A percentile compares a stretch with the other conserved stretches of the same genome.
phyloP scores from a whole-genome alignment of 2,329 filamentous ascomycete genomes.

The Fusarium pilosicola region DNA sequence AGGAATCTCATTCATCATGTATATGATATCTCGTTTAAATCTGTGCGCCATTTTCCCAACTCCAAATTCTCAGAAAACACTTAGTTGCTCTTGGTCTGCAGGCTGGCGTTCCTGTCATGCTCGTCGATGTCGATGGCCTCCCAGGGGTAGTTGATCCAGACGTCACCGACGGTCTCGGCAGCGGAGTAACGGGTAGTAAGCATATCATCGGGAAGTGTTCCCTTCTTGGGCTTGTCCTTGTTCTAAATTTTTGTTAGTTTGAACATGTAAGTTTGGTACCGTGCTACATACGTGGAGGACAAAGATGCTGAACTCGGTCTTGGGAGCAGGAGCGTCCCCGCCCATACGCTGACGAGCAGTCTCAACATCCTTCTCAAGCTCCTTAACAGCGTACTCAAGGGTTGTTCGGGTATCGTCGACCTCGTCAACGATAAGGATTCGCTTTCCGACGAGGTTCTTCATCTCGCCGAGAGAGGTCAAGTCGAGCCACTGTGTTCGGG shows the following conservation, averaged over 20 bases:
- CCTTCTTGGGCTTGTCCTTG: conserved; percentile 98
- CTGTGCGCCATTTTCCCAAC: conserved; percentile 34
- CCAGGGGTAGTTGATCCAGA: conserved; percentile 99
- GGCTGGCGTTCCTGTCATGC: conserved; percentile 78
- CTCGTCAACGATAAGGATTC: conserved; percentile 57
- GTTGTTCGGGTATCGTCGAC: conserved; percentile 96
- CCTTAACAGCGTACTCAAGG: conserved; percentile 90
- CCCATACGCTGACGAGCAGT: conserved; percentile 78
- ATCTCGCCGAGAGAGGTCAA: conserved; percentile 80
- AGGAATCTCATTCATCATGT: conserved; percentile 19
- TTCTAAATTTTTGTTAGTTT: conserved; percentile 65
- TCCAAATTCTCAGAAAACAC: conserved; percentile 27
- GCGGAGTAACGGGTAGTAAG: conserved; percentile 82
- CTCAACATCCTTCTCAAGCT: conserved; percentile 95
- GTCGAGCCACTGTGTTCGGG: conserved; percentile 98
- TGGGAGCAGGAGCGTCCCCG: conserved; percentile 59
- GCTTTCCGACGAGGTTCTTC: conserved; percentile 57
- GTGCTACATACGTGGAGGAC: conserved; percentile 81
- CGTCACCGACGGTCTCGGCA: conserved; percentile 87
- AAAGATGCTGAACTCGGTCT: conserved; percentile 93
- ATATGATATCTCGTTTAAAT: conserved; percentile 21
- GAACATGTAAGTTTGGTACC: accelerated
- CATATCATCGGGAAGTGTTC: conserved; percentile 81
- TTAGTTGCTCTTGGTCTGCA: conserved; percentile 49
- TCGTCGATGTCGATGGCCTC: conserved; percentile 94